Evolutionary conservation across 805 yeast species (phyloP), one percentile per base, ranked within the genome.

Genomic region (Teunomyces cretensis): DNA sequence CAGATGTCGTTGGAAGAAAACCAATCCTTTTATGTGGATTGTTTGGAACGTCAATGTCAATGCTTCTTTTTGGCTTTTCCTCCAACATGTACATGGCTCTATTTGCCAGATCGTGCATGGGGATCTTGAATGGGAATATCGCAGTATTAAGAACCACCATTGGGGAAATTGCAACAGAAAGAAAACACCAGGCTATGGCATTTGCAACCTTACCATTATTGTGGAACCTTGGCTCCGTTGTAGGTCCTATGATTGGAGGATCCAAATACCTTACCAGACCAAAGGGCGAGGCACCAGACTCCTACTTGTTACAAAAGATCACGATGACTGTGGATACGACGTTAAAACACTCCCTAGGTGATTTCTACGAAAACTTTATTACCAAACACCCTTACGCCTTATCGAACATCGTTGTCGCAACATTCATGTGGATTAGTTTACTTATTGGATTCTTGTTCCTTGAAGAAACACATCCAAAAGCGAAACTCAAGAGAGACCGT

Each of bases 61-160:
- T 79, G 46, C 46, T 80, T 24, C 42, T 72, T 3, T 73, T 83
- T 51, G 88, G 88, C 1, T 78, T 81, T 50, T 64, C 83, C 11
- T 65, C 60, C 14, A 77, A 73, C 55, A 79, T 72, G 54, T 74
- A 70, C 53, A 67, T 70, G 62, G 86, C 86, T 0, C 51, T 83
- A 2, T 54, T 65, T 11, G 79, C 86, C 8, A 67, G 87, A 54
- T 66, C 75, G 15, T 49, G 74, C 35, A 74, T 78, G 64, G 88
- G 88, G 0, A 61, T 76, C 2, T 61, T 82, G 33, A 83, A 82
- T 55, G 88, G 87, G 6, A 83, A 83, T 56, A 78, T 81, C 7
- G 81, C 83, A 0, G 86, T 83, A n/a, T 56, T 83, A 27, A 64
- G 88, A 57, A 83, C 88, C 0, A 62, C 74, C 40, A 68, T 83